These are phyloP conservation scores for Sporothrix dimorphospora DNA, from an alignment of 2,329 filamentous ascomycete species.

Conservation along the genomic window DNA sequence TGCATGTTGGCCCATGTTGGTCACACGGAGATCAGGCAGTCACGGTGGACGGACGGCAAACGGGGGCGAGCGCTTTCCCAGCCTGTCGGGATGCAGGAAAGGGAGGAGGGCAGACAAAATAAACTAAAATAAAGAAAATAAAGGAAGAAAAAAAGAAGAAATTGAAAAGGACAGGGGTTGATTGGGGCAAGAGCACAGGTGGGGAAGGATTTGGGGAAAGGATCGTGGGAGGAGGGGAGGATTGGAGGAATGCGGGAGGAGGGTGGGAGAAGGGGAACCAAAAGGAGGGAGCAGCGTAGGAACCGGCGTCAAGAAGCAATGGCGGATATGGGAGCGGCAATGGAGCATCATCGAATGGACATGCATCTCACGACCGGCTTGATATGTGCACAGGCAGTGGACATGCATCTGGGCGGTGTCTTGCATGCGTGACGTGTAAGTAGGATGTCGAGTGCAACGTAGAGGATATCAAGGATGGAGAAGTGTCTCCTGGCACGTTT, in stretches of 20 bases:
- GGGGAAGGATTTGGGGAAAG: constrained; percentile 6
- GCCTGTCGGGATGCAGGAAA: constrained; percentile 18
- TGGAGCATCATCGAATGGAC: background rate
- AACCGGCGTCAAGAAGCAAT: background rate
- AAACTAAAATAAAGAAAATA: too few species aligned
- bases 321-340: background rate
- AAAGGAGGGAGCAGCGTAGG: background rate
- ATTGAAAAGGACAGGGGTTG: background rate
- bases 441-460: background rate
- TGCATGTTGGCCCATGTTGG: constrained; percentile 11
- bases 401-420: background rate
- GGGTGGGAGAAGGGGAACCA: background rate
- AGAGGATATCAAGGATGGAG: background rate
- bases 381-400: background rate
- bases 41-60: constrained; percentile 3
- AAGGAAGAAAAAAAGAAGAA: background rate
- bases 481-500: background rate
- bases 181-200: background rate
- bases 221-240: background rate
- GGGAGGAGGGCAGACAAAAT: too few species aligned
- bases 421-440: constrained; percentile 15
- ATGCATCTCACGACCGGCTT: background rate
- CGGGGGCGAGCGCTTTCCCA: constrained; percentile 9
- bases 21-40: constrained; percentile 11
- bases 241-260: background rate